A percentile compares a stretch with the other conserved stretches of the same genome.
phyloP scores from a whole-genome alignment of 202 grass and related monocot genomes.

The Cymbopogon flexuosus region DNA sequence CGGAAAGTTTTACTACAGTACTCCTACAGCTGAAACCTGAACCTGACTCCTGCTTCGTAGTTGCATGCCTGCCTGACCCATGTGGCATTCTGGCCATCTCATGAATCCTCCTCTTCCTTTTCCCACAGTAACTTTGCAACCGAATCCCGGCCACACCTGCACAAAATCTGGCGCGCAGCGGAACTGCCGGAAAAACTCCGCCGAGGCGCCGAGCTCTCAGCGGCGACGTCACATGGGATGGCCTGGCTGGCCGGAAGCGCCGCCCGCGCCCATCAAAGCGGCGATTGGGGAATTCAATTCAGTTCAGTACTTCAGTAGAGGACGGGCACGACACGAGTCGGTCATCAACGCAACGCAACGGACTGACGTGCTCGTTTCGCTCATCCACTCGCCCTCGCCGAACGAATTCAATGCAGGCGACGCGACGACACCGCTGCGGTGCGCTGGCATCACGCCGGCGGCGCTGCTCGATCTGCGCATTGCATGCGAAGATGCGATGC shows the following conservation, averaged over 20 bases:
- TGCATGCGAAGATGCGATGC: too few species aligned
- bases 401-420: neutral
- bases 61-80: neutral
- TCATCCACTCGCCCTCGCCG: neutral
- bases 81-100: neutral
- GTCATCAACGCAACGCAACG: neutral
- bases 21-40: too few species aligned
- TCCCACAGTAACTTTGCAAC: too few species aligned
- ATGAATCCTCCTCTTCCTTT: neutral
- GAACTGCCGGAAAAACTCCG: neutral
- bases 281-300: slow-evolving; percentile 30
- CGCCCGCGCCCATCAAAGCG: slow-evolving; percentile 7
- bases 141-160: neutral
- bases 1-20: too few species aligned
- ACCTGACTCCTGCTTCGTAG: neutral
- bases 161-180: neutral
- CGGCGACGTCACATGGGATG: neutral
- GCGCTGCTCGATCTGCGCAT: neutral
- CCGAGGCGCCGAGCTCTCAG: neutral
- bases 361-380: neutral
- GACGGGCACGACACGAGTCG: neutral
- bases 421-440: neutral
- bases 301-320: neutral
- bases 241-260: neutral
- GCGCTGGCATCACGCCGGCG: neutral